A percentile compares a stretch with the other conserved stretches of the same genome.
Evolutionary conservation across 1,284 basidiomycete genomes (phyloP).

Genomic region (Baeospora myosura): DNA sequence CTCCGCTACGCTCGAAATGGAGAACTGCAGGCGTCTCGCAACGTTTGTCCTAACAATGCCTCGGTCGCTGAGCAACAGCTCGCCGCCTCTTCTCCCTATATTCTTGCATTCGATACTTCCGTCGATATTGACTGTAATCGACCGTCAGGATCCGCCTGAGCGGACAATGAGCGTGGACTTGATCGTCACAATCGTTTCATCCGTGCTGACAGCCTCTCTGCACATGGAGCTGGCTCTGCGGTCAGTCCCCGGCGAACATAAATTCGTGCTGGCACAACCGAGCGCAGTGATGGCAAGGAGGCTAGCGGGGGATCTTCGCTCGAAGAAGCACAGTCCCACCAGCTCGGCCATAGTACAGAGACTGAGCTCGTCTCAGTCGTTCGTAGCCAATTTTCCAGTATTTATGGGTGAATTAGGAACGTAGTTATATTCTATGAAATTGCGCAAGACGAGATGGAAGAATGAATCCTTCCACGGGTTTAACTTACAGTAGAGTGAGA

Average conservation of each 20-base stretch:
- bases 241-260: conserved; percentile 41
- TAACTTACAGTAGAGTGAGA: no score
- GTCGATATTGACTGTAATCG: conserved; percentile 46
- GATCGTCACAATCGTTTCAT: conserved; percentile 52
- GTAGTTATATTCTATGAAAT: conserved; percentile 15
- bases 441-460: conserved; percentile 7
- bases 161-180: conserved; percentile 53
- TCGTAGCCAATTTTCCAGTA: conserved; percentile 66
- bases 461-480: conserved; percentile 6
- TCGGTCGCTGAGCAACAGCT: conserved; percentile 28
- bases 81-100: conserved; percentile 61
- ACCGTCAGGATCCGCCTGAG: conserved; percentile 43
- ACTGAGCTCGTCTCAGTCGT: conserved; percentile 52
- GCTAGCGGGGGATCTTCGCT: conserved; percentile 49
- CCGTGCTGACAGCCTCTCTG: conserved; percentile 53
- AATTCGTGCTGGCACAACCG: conserved; percentile 45
- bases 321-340: conserved; percentile 43
- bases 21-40: conserved; percentile 51
- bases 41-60: conserved; percentile 60
- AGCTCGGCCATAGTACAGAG: conserved; percentile 48
- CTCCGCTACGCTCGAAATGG: conserved; percentile 45
- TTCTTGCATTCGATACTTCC: conserved; percentile 63
- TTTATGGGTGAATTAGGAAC: conserved; percentile 42
- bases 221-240: conserved; percentile 64
- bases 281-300: conserved; percentile 56